These are phyloP conservation scores for Cetradonia linearis DNA, from an alignment of 495 filamentous ascomycete genomes.

Conservation along the genomic window DNA sequence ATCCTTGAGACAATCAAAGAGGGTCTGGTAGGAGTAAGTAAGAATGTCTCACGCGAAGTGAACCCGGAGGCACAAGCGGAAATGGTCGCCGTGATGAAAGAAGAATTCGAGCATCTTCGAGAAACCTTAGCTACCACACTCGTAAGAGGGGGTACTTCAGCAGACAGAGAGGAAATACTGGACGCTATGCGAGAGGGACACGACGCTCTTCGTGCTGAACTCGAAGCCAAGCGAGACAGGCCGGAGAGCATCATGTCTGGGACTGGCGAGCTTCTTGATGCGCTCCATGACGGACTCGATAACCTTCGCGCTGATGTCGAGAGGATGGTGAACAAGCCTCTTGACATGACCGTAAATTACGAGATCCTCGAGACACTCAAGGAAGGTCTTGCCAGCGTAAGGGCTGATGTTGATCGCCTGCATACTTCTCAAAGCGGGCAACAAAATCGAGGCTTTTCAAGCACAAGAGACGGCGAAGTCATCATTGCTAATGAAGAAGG, in stretches of 20 bases:
- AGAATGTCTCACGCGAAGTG: slow-evolving; percentile 1
- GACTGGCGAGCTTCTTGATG: slow-evolving; percentile 68
- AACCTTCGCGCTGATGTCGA: slow-evolving; percentile 64
- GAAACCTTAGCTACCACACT: slow-evolving; percentile 60
- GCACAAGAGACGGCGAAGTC: slow-evolving; percentile 41
- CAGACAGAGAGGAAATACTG: slow-evolving; percentile 52
- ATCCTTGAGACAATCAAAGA: slow-evolving; percentile 54
- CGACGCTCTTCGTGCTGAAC: slow-evolving; percentile 56
- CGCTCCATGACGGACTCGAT: slow-evolving; percentile 71
- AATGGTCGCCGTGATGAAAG: slow-evolving; percentile 54
- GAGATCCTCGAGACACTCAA: slow-evolving; percentile 82
- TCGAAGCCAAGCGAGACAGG: slow-evolving; percentile 44
- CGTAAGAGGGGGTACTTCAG: slow-evolving; percentile 45
- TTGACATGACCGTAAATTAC: slow-evolving; percentile 67
- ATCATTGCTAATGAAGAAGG: slow-evolving; percentile 41
- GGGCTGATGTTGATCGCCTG: slow-evolving; percentile 67
- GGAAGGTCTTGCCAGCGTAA: slow-evolving; percentile 60
- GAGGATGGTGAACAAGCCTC: slow-evolving; percentile 65
- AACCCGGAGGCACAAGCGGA: slow-evolving; percentile 27
- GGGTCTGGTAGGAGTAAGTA: slow-evolving; percentile 36
- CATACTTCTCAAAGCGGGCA: slow-evolving; percentile 39
- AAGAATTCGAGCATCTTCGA: slow-evolving; percentile 59
- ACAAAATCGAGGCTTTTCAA: slow-evolving; percentile 32
- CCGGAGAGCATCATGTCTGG: slow-evolving; percentile 48
- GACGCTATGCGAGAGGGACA: slow-evolving; percentile 57